Conservation (phyloP, 257 asterid genomes). For the Echites panduratus region DNA sequence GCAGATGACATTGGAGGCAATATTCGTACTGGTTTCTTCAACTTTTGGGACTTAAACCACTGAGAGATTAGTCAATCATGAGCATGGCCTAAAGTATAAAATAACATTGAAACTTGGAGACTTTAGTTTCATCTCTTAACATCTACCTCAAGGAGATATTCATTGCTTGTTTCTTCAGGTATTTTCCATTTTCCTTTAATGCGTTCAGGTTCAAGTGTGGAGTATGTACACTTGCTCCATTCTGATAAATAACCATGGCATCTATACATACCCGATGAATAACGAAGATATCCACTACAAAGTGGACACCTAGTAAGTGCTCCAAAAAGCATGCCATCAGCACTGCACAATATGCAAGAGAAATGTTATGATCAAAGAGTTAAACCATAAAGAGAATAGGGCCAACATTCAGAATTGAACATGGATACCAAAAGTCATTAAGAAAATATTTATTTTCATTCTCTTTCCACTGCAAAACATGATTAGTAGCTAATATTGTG, state of each 20-base stretch:
- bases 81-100: neutral
- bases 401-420: neutral
- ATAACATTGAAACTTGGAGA: neutral
- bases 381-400: neutral
- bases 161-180: constrained; percentile 65
- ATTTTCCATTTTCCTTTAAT: constrained; percentile 83
- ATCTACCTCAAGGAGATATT: constrained; percentile 70
- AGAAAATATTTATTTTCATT: neutral
- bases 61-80: constrained; percentile 31
- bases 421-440: neutral
- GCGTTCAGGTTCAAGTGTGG: constrained; percentile 68
- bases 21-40: constrained; percentile 59
- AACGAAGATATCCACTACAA: constrained; percentile 75
- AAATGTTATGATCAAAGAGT: constrained; percentile 7
- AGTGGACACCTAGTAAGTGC: constrained; percentile 69
- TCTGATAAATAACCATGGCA: constrained; percentile 80
- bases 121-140: constrained; percentile 14
- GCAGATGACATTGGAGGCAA: constrained; percentile 48
- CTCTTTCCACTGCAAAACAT: neutral
- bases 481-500: too few species aligned
- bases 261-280: constrained; percentile 72
- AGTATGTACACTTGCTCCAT: constrained; percentile 85
- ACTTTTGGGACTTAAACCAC: constrained; percentile 94
- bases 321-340: constrained; percentile 95
- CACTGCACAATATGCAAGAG: constrained; percentile 42